Evolutionary conservation across 2,329 filamentous ascomycete species (phyloP).

Genomic region (Fonsecaea multimorphosa): DNA sequence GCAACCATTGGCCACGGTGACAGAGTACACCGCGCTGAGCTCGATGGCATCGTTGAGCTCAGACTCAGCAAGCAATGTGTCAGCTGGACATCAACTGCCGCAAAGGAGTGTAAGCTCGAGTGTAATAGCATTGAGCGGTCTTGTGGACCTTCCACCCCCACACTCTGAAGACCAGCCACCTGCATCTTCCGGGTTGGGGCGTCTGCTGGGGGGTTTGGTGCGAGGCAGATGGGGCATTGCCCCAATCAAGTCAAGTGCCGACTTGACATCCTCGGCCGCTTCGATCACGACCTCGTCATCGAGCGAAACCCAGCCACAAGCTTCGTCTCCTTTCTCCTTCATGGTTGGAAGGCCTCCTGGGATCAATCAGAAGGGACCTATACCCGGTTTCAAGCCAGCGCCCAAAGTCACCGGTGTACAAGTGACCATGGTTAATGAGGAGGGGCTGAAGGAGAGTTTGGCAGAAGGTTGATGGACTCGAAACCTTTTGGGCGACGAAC

Average conservation of each 20-base stretch:
- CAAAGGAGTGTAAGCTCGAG: slow-evolving; percentile 29
- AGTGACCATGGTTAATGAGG: slow-evolving; percentile 63
- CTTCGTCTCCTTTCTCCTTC: slow-evolving; percentile 24
- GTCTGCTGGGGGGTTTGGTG: slow-evolving; percentile 70
- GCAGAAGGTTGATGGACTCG: slow-evolving; percentile 46
- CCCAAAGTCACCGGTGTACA: slow-evolving; percentile 61
- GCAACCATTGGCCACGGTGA: slow-evolving; percentile 62
- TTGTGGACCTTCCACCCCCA: slow-evolving; percentile 35
- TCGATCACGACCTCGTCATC: slow-evolving; percentile 15
- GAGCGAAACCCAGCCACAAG: slow-evolving; percentile 11
- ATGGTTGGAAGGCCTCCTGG: slow-evolving; percentile 62
- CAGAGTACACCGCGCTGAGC: slow-evolving; percentile 61
- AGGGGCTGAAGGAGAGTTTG: slow-evolving; percentile 66
- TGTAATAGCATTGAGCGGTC: slow-evolving; percentile 35
- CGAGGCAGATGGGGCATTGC: slow-evolving; percentile 67
- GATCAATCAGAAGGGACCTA: slow-evolving; percentile 77
- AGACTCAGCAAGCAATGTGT: neutral
- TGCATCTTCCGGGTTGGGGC: slow-evolving; percentile 50
- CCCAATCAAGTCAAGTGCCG: slow-evolving; percentile 48
- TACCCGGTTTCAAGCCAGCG: slow-evolving; percentile 72
- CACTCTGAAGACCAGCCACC: slow-evolving; percentile 35
- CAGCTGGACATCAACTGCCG: slow-evolving; percentile 10
- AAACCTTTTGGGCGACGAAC: neutral
- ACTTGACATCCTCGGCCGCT: slow-evolving; percentile 29
- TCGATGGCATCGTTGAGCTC: slow-evolving; percentile 27